phyloP scores from a whole-genome alignment of 2,329 filamentous ascomycete species.

The Alternaria panax region DNA sequence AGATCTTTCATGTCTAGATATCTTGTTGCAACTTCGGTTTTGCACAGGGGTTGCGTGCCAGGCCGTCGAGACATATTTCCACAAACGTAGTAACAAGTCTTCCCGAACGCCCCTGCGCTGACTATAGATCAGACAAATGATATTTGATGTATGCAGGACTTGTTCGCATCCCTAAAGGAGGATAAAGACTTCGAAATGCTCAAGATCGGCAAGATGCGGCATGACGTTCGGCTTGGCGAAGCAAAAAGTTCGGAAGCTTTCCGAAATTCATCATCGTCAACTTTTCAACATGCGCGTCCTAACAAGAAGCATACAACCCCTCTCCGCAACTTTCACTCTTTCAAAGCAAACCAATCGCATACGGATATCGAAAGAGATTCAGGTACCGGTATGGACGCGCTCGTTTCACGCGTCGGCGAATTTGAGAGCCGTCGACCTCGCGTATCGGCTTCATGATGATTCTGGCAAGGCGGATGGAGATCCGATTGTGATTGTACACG shows the following conservation, averaged over 20 bases:
- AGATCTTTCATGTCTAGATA: background rate
- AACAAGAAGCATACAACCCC: slow-evolving; percentile 18
- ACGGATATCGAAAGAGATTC: background rate
- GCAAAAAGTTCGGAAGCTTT: slow-evolving; percentile 21
- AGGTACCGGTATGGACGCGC: slow-evolving; percentile 30
- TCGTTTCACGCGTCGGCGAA: slow-evolving; percentile 38
- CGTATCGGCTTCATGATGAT: slow-evolving; percentile 47
- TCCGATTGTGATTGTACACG: slow-evolving; percentile 89
- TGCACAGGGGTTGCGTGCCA: background rate
- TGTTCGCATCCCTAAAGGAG: too few species aligned
- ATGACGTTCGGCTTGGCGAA: slow-evolving; percentile 24
- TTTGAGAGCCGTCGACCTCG: slow-evolving; percentile 39
- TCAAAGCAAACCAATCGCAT: slow-evolving; percentile 21
- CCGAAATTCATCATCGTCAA: slow-evolving; percentile 8
- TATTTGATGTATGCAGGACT: background rate
- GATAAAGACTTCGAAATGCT: too few species aligned
- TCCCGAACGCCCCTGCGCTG: too few species aligned
- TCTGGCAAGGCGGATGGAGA: slow-evolving; percentile 50
- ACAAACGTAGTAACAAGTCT: too few species aligned
- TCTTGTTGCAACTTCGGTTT: background rate
- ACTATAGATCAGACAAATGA: background rate
- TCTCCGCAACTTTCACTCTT: slow-evolving; percentile 19
- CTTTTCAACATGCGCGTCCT: slow-evolving; percentile 28
- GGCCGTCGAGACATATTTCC: too few species aligned
- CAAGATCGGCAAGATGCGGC: slow-evolving; percentile 6